phyloP scores from a whole-genome alignment of 2,329 filamentous ascomycete genomes.

The Aspergillus sp. region DNA sequence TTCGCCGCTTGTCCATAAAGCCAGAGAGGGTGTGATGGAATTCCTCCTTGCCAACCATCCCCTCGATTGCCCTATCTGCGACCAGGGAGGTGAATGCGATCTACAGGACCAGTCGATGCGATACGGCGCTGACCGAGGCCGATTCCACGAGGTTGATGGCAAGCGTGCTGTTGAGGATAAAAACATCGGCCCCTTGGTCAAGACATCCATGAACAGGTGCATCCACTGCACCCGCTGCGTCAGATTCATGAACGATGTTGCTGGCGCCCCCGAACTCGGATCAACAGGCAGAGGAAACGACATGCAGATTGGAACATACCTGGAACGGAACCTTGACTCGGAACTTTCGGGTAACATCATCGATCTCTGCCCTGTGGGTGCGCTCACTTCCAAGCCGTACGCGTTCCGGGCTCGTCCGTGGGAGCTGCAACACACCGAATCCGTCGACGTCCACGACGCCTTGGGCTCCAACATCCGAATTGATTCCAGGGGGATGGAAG shows the following conservation, averaged over 20 bases:
- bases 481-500: conserved; percentile 85
- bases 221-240: conserved; percentile 98
- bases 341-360: conserved; percentile 97
- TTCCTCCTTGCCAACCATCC: conserved; percentile 95
- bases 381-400: conserved; percentile 93
- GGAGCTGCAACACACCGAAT: conserved; percentile 94
- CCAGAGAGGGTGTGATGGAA: conserved; percentile 97
- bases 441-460: conserved; percentile 86
- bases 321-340: conserved; percentile 86
- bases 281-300: conserved; percentile 93
- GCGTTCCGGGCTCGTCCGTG: conserved; percentile 94
- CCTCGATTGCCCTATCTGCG: conserved; percentile 92
- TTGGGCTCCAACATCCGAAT: conserved; percentile 91
- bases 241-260: conserved; percentile 94
- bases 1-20: conserved; percentile 92
- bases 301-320: conserved; percentile 95
- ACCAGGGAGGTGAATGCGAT: conserved; percentile 98
- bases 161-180: conserved; percentile 99
- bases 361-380: conserved; percentile 94
- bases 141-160: conserved; percentile 90
- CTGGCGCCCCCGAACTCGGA: conserved; percentile 89
- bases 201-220: conserved; percentile 99
- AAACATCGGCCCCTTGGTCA: conserved; percentile 95
- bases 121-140: conserved; percentile 89
- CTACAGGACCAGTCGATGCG: conserved; percentile 99